A percentile compares a stretch with the other conserved stretches of the same genome.
Conservation (phyloP, 352 stramenopile species). For the Globisporangium emineosum region DNA sequence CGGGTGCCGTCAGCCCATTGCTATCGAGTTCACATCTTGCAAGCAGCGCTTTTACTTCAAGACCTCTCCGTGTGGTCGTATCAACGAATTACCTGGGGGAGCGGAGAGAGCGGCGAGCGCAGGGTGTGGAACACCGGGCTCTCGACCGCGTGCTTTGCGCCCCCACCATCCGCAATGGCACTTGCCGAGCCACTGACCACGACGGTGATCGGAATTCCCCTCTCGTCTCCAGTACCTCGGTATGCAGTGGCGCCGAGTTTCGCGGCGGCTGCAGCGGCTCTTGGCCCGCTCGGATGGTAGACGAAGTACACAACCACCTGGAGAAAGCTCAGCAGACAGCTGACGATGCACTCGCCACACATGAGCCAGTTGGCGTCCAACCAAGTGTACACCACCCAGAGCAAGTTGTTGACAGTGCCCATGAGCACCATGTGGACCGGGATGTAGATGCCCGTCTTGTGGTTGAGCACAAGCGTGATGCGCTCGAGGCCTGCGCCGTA, state of each 20-base stretch:
- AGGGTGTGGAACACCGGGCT: slow-evolving; percentile 9
- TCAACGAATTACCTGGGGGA: no score
- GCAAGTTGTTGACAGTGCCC: slow-evolving; percentile 38
- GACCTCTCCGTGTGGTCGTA: slow-evolving; percentile 1
- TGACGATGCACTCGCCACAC: slow-evolving; percentile 16
- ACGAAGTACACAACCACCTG: slow-evolving; percentile 16
- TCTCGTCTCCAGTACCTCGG: slow-evolving; percentile 4
- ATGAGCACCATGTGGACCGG: slow-evolving; percentile 50
- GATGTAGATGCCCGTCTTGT: slow-evolving; percentile 46
- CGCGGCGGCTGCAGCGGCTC: neutral
- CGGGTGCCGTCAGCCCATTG: no score
- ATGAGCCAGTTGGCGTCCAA: slow-evolving; percentile 21
- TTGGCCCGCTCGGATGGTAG: slow-evolving; percentile 9
- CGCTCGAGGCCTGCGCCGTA: slow-evolving; percentile 43
- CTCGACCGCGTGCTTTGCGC: neutral
- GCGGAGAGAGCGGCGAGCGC: slow-evolving; percentile 11
- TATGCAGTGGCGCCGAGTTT: neutral
- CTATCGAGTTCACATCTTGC: no score
- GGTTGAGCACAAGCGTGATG: slow-evolving; percentile 34
- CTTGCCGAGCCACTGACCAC: neutral
- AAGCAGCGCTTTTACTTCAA: no score
- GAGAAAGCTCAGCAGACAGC: slow-evolving; percentile 11
- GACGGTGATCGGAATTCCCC: slow-evolving; percentile 4
- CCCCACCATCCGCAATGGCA: neutral
- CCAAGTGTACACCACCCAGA: slow-evolving; percentile 28